Percentiles rank a stretch among this genome's conserved stretches.
Conservation (phyloP, 2,329 filamentous ascomycete genomes). For the Beauveria scarabaeidicola region DNA sequence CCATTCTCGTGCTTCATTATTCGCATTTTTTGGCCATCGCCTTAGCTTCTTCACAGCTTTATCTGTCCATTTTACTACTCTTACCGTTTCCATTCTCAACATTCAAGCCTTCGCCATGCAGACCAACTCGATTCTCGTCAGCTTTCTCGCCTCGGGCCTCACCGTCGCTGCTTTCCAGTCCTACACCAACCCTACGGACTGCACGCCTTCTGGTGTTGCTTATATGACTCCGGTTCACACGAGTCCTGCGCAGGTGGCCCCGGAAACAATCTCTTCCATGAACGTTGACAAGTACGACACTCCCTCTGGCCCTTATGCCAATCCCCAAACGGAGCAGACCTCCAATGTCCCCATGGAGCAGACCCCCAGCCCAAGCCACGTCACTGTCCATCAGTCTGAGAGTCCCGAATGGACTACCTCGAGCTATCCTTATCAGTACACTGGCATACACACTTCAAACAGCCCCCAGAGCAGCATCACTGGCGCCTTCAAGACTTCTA, state of each 20-base stretch:
- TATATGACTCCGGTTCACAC: background rate
- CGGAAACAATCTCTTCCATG: background rate
- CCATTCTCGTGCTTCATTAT: constrained; percentile 7
- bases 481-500: background rate
- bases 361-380: background rate
- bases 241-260: background rate
- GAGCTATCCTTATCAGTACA: background rate
- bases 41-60: constrained; percentile 9
- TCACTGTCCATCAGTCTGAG: background rate
- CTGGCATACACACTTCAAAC: background rate
- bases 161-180: background rate
- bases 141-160: background rate
- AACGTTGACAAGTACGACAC: background rate
- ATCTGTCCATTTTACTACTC: background rate
- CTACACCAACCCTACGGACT: background rate
- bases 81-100: background rate
- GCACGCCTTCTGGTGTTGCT: background rate
- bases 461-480: background rate
- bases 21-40: constrained; percentile 6
- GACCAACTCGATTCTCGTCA: background rate
- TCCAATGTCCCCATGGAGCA: background rate
- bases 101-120: background rate
- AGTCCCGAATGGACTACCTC: background rate
- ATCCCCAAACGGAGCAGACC: background rate
- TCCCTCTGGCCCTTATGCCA: background rate